Base-by-base conservation (phyloP, 129 eudicot genomes). In the Dittrichia graveolens region DNA sequence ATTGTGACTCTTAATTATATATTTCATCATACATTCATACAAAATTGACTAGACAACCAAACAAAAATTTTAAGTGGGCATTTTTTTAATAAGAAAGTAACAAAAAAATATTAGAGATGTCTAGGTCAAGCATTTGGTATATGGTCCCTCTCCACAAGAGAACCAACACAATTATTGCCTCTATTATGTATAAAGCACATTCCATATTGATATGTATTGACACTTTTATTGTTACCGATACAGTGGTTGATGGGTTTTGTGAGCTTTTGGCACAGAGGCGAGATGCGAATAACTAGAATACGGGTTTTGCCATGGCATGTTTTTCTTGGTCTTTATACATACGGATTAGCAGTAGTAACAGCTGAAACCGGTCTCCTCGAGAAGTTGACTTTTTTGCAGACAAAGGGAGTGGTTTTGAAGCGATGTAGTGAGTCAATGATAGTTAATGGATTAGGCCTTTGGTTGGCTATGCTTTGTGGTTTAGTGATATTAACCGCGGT, bases 321-420 rank as follows among this genome's bases (percentile, higher is more conserved):
- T 56, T 89, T 93, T 74, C 81, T 93, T 8, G 98, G 98, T 44
- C 88, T 93, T 6, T 93, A 89, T 81, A 85, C 98, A 2, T 93
- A 93, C 14, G 96, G 92, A 14, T 61, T 93, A 75, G 96, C 98
- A 0, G 90, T 93, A 41, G 90, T 78, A 31, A 90, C 96, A 4
- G 98, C 98, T 1, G 98, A 90, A 73, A 93, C 91, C 3, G 98
- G 98, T 61, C 93, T 94, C 46, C 89, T 94, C 13, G 95, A 94
- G 75, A 94, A 94, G 81, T 56, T 93, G 47, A 93, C 98, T 37
- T 86, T 93, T 75, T 74, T 90, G 62, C 92, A 93, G 69, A 63
- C 89, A 10, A 78, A 65, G 8, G 88, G 95, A 44, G 72, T 81
- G 38, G 90, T 92, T 8, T 72, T 72, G 65, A 92, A 80, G 74